Percentiles rank a stretch among this genome's conserved stretches.
These are phyloP conservation scores for Skeletonema potamos DNA, from an alignment of 108 stramenopile species.

Conservation along the genomic window DNA sequence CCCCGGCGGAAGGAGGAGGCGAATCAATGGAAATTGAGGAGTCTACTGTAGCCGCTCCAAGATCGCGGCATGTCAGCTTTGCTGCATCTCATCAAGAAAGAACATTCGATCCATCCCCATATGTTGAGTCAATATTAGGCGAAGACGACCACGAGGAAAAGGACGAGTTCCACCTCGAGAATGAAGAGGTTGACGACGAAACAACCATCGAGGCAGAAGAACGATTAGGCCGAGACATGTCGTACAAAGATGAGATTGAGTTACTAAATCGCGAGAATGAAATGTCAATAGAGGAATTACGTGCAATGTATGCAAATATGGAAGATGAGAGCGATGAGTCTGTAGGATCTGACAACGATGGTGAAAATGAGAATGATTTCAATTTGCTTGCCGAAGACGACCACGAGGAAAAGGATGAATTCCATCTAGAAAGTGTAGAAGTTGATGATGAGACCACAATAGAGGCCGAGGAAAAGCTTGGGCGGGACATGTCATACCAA, in stretches of 20 bases:
- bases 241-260: conserved; percentile 53
- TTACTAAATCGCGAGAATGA: conserved; percentile 58
- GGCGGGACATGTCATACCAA: conserved; percentile 52
- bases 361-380: neutral
- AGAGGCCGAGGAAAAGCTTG: conserved; percentile 59
- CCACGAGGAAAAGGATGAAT: conserved; percentile 53
- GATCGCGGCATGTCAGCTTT: conserved; percentile 13
- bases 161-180: conserved; percentile 55
- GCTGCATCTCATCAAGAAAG: conserved; percentile 7
- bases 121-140: conserved; percentile 1
- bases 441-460: conserved; percentile 77
- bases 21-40: conserved; percentile 27
- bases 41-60: neutral
- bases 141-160: conserved; percentile 49
- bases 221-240: conserved; percentile 56
- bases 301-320: conserved; percentile 50
- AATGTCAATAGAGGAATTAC: conserved; percentile 55
- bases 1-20: conserved; percentile 16
- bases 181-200: conserved; percentile 62
- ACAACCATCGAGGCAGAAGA: conserved; percentile 69
- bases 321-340: conserved; percentile 52
- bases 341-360: conserved; percentile 42
- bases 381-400: conserved; percentile 39
- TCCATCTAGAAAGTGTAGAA: conserved; percentile 39
- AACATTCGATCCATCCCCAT: conserved; percentile 17